Evolutionary conservation across 1,139 yeast genomes (phyloP), one percentile per base, ranked within the genome.

Genomic region (Magnusiomyces suaveolens): DNA sequence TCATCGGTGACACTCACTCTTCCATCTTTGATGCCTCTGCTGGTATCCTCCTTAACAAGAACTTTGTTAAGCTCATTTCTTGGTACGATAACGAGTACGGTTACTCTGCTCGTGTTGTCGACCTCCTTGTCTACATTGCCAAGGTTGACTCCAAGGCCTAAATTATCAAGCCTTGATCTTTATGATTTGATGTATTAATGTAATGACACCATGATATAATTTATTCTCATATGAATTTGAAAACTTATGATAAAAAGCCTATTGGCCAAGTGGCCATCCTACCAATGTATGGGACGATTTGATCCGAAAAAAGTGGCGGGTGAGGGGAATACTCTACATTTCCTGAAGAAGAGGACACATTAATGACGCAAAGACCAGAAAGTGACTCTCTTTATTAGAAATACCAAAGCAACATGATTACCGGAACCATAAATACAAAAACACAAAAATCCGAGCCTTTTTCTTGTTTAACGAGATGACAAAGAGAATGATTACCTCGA

Each of bases 81-180:
- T 85, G 94, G 94, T 85, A 85, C 82, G 95, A 86, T 74, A 85
- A 85, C 77, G 95, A 86, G 78, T 86, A 72, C 79, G 95, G 95
- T 72, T 86, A 86, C 87, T 84, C 92, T 69, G 83, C 88, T 78
- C 86, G 95, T 80, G 94, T 85, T 62, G 90, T 85, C 64, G 94
- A 85, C 80, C 81, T 85, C 71, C 77, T 85, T 71, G 80, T 82
- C 74, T 82, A 78, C 80, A 82, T 83, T 70, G 87, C 90, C 68
- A 76, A 77, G 70, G 49, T 51, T 32, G 58, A 56, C 47, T 51
- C 54, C 47, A 33, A 47, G 47, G 55, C 55, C 29, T 53, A 53
- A 53, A 46, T 25, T n/a, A 10, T 16, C 18, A 10, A 10, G 41
- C 16, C 18, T n/a, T 29, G 23, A 14, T n/a, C 3, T 21, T 18